These are phyloP conservation scores for Gossypium aridum DNA, from an alignment of 441 rosid genomes.

Conservation along the genomic window DNA sequence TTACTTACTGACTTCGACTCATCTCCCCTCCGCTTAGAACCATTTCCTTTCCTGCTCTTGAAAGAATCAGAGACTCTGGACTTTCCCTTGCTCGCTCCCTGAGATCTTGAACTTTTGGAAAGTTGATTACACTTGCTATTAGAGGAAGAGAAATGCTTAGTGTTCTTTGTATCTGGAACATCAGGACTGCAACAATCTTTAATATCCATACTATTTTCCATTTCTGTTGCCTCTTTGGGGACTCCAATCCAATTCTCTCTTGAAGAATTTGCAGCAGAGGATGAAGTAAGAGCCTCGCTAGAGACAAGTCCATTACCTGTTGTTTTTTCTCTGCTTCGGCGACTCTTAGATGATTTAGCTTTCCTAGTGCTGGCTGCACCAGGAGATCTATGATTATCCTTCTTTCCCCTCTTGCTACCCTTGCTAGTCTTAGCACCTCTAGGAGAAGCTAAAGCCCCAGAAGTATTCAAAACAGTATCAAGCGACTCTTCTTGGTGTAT, in stretches of 20 bases:
- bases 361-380: conserved; percentile 26
- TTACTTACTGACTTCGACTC: conserved; percentile 29
- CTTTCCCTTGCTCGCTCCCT: conserved; percentile 37
- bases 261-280: conserved; percentile 27
- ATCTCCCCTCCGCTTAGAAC: conserved; percentile 28
- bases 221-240: conserved; percentile 20
- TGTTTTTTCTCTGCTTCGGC: conserved; percentile 25
- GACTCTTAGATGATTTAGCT: conserved; percentile 42
- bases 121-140: conserved; percentile 29
- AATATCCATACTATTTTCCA: conserved; percentile 19
- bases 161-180: conserved; percentile 24
- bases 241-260: conserved; percentile 24
- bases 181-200: conserved; percentile 18
- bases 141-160: conserved; percentile 26
- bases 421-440: conserved; percentile 22
- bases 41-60: conserved; percentile 36
- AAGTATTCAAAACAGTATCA: conserved; percentile 30
- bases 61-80: conserved; percentile 40
- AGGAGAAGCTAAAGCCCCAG: conserved; percentile 26
- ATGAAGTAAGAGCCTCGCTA: conserved; percentile 24
- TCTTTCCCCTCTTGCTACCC: conserved; percentile 40
- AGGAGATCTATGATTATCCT: conserved; percentile 32
- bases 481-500: conserved; percentile 37
- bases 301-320: conserved; percentile 17
- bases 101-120: conserved; percentile 38